Conservation (phyloP, 371 early-diverging fungal species). For the Conidiobolus coronatus region DNA sequence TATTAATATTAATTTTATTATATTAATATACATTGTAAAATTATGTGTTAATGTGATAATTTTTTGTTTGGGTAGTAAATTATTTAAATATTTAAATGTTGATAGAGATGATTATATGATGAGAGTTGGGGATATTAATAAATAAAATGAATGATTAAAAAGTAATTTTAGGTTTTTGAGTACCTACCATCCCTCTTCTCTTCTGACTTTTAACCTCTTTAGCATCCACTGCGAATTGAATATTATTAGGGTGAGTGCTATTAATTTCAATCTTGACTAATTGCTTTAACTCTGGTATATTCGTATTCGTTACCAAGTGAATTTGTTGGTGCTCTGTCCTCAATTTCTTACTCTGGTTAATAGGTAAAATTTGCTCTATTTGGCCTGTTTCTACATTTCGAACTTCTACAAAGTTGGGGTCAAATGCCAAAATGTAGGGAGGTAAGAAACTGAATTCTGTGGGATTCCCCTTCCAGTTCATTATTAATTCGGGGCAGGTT, state of each 20-base stretch:
- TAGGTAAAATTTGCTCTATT: constrained; percentile 31
- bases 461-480: constrained; percentile 52
- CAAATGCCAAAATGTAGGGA: constrained; percentile 77
- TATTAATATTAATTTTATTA: too few species aligned
- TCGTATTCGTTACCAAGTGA: constrained; percentile 1
- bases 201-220: background rate
- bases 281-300: background rate
- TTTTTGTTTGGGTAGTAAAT: too few species aligned
- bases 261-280: background rate
- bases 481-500: constrained; percentile 37
- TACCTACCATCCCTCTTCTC: constrained; percentile 3
- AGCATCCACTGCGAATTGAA: background rate
- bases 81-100: too few species aligned
- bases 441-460: constrained; percentile 41
- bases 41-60: too few species aligned
- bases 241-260: background rate
- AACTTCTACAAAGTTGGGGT: constrained; percentile 66
- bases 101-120: too few species aligned
- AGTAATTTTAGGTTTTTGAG: too few species aligned
- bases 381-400: constrained; percentile 59
- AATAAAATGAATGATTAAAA: too few species aligned
- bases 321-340: constrained; percentile 15
- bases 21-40: too few species aligned
- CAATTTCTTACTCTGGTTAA: constrained; percentile 28
- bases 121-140: too few species aligned